Base-by-base conservation (phyloP, 768 basidiomycete genomes). In the Trametes coccinea region DNA sequence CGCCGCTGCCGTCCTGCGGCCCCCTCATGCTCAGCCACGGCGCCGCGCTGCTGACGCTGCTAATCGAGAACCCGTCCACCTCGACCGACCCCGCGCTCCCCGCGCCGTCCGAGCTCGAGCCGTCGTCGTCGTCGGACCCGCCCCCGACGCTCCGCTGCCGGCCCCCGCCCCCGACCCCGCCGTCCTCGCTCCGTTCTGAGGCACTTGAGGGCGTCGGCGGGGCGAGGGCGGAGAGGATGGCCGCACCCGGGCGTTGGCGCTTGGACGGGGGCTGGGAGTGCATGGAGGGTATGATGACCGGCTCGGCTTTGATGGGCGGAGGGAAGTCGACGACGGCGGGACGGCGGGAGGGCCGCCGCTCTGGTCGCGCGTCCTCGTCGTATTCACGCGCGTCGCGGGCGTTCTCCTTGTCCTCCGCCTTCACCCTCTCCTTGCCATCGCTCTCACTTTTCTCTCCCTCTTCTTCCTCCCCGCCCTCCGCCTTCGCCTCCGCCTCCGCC, bases 1-100 rank as follows among this genome's bases (percentile, higher is more conserved):
- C 40, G 8, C 47, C 39, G 16, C 47, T 57, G 39, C 45, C 54
- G 29, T 56, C 54, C 47, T 57, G 46, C 0, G 57, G 57, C 10
- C 57, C 57, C 8, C 49, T 29, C 57, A 59, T 59, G 17, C 43
- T 17, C 49, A 59, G 13, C 57, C 57, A 59, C 57, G 57, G 57
- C 30, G 57, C 48, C 37, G 27, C 57, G 22, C 22, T 22, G 22
- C 22, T 22, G 22, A 22, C 22, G n/a, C 6, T 13, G 39, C 39
- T 17, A 39, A 29, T 34, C 6, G n/a, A 1, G 29, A 30, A 41
- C 22, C 56, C 56, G 30, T 33, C 56, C 7, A 50, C 56, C 48
- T 50, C 56, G 40, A 50, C 48, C n/a, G 56, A 58, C 45, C 39
- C 55, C 7, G n/a, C 33, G 45, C 45, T 46, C 41, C 29, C 22